Percentiles rank a stretch among this genome's conserved stretches.
These are phyloP conservation scores for Trebouxia sp. DNA, from an alignment of 139 green algal species.

Conservation along the genomic window DNA sequence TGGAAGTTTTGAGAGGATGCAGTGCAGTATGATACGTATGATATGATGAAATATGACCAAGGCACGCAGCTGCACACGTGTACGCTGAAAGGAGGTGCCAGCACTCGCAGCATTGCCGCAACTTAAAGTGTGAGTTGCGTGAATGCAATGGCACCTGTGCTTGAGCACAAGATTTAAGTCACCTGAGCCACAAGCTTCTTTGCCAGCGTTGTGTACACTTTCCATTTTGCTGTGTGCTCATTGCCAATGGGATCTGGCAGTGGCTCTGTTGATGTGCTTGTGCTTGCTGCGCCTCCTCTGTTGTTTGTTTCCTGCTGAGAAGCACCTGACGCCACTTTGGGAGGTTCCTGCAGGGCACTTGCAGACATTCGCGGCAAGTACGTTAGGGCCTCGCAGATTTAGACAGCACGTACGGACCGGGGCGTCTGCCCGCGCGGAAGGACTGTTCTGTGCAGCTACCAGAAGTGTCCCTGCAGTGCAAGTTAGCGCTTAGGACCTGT, in stretches of 20 bases:
- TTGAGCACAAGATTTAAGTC: neutral
- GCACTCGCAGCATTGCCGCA: neutral
- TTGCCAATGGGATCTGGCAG: constrained; percentile 5
- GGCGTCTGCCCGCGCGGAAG: no score
- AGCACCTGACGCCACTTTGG: neutral
- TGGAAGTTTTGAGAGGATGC: no score
- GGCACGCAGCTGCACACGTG: neutral
- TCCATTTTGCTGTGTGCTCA: constrained; percentile 25
- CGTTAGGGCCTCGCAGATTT: no score
- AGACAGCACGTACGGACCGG: no score
- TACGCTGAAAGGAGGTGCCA: neutral
- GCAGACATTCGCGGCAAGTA: no score
- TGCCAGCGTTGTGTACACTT: constrained; percentile 9
- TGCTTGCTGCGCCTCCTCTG: neutral
- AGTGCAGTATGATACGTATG: neutral
- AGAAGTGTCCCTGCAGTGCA: neutral
- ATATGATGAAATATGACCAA: neutral
- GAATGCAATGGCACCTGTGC: neutral
- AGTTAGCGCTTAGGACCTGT: neutral
- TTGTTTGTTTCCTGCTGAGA: neutral
- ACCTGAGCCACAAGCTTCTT: neutral
- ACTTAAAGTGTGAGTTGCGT: neutral
- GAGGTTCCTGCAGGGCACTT: neutral
- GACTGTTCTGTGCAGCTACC: neutral
- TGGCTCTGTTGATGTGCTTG: neutral